A percentile compares a stretch with the other conserved stretches of the same genome.
Evolutionary conservation across 163 green algal genomes (phyloP).

Genomic region (Chloromonas sp.): DNA sequence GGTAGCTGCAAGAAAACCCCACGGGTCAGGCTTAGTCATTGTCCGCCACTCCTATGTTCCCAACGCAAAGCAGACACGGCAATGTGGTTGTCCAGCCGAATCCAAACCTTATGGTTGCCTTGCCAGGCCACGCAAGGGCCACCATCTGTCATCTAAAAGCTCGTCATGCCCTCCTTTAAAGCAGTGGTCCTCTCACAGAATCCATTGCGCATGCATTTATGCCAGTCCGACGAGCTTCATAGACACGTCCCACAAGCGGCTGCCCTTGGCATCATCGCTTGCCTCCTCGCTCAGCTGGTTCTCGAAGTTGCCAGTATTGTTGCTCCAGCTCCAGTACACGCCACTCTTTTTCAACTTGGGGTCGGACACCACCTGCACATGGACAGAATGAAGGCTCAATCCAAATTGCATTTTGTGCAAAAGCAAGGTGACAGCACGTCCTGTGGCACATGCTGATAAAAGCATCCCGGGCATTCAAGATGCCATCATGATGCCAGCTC

Average conservation of each 20-base stretch:
- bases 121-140: no score
- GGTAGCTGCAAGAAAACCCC: no score
- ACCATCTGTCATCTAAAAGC: no score
- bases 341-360: conserved; percentile 65
- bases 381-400: not conserved
- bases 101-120: no score
- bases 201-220: conserved; percentile 13
- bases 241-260: conserved; percentile 75
- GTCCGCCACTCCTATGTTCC: no score
- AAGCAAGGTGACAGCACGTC: not conserved
- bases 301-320: conserved; percentile 59
- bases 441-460: no score
- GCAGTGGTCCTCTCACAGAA: not conserved
- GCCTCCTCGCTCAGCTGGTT: conserved; percentile 77
- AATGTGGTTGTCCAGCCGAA: no score
- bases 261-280: conserved; percentile 64
- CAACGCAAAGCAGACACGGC: no score
- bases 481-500: no score
- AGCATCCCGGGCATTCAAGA: no score
- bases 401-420: not conserved
- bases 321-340: conserved; percentile 88
- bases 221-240: conserved; percentile 74
- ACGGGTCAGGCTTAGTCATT: no score
- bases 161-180: not conserved
- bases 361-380: conserved; percentile 50